Evolutionary conservation across 2,329 filamentous ascomycete genomes (phyloP).

Genomic region (Neodidymelliopsis sp.): DNA sequence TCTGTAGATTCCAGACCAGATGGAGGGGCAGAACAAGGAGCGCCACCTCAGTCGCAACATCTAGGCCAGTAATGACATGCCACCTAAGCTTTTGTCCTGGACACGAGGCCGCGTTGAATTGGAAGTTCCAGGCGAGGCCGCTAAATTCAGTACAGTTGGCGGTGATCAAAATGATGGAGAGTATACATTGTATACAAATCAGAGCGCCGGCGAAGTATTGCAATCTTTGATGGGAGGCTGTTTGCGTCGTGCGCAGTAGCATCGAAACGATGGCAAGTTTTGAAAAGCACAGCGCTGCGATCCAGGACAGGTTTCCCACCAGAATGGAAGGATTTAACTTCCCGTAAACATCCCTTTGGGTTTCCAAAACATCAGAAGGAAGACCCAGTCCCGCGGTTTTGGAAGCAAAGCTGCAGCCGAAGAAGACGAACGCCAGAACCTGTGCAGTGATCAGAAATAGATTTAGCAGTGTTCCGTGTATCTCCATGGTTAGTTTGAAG

Average conservation of each 20-base stretch:
- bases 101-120: background rate
- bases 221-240: slow-evolving; percentile 13
- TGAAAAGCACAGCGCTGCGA: slow-evolving; percentile 23
- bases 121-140: slow-evolving; percentile 6
- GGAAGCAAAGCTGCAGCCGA: slow-evolving; percentile 16
- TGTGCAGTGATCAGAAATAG: no score
- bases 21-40: slow-evolving; percentile 24
- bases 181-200: slow-evolving; percentile 17
- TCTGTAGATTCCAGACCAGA: slow-evolving; percentile 25
- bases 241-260: slow-evolving; percentile 22
- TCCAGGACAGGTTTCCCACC: slow-evolving; percentile 22
- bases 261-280: slow-evolving; percentile 23
- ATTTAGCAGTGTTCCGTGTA: no score
- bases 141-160: slow-evolving; percentile 12
- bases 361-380: background rate
- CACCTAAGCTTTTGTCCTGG: slow-evolving; percentile 15
- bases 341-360: background rate
- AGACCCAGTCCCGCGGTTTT: slow-evolving; percentile 9
- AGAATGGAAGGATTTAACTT: slow-evolving; percentile 8
- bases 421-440: slow-evolving; percentile 16
- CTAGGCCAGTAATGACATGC: slow-evolving; percentile 19
- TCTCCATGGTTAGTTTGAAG: no score
- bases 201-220: slow-evolving; percentile 17
- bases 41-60: slow-evolving; percentile 17
- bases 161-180: slow-evolving; percentile 20